phyloP scores from a whole-genome alignment of 2,329 filamentous ascomycete species.

The Hypoxylon sp. region DNA sequence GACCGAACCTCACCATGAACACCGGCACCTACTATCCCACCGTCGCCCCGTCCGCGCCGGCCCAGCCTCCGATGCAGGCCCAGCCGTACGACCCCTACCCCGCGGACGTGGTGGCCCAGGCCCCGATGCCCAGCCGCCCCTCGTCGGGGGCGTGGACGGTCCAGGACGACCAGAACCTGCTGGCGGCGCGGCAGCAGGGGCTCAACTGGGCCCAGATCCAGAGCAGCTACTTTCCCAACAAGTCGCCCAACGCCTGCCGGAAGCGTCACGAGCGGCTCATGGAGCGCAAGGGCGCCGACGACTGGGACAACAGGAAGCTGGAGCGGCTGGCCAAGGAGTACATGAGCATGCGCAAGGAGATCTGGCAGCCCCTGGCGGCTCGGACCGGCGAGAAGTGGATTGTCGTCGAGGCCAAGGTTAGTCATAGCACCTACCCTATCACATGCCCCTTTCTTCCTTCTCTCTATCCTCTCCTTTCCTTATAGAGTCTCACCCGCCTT shows the following conservation, averaged over 20 bases:
- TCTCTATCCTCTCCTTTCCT: not conserved
- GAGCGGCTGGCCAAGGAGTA: conserved; percentile 80
- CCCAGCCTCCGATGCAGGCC: conserved; percentile 47
- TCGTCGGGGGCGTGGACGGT: conserved; percentile 75
- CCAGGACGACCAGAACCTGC: conserved; percentile 76
- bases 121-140: conserved; percentile 57
- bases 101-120: conserved; percentile 46
- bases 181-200: conserved; percentile 74
- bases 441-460: not conserved
- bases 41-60: conserved; percentile 46
- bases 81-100: conserved; percentile 53
- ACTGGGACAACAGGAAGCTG: conserved; percentile 80
- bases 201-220: conserved; percentile 88
- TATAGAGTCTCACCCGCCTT: not conserved
- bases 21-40: conserved; percentile 51
- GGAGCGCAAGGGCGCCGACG: conserved; percentile 75
- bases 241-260: conserved; percentile 84
- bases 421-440: conserved; percentile 21
- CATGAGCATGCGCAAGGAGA: conserved; percentile 79
- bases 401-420: conserved; percentile 69
- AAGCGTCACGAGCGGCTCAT: conserved; percentile 88
- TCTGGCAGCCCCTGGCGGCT: conserved; percentile 80
- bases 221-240: conserved; percentile 75
- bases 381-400: conserved; percentile 84
- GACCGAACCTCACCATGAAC: conserved; percentile 49